A percentile compares a stretch with the other conserved stretches of the same genome.
phyloP scores from a whole-genome alignment of 352 stramenopile genomes.

The Plasmopara viticola region DNA sequence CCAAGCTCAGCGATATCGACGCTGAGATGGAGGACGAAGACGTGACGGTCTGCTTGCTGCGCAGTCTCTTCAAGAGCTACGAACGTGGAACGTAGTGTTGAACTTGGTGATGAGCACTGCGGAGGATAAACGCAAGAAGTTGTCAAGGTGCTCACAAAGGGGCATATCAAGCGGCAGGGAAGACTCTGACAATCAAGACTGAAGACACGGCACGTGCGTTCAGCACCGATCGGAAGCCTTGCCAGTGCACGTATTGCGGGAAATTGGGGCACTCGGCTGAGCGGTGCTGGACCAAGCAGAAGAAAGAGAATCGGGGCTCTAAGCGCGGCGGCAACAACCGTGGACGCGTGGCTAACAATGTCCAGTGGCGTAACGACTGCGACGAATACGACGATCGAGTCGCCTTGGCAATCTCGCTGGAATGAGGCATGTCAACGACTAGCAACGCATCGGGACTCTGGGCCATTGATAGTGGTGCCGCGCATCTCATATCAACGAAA shows the following conservation, averaged over 20 bases:
- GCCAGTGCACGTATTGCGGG: no score
- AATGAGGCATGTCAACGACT: background rate
- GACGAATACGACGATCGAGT: background rate
- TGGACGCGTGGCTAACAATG: background rate
- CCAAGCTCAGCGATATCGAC: background rate
- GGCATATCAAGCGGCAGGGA: background rate
- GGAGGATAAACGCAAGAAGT: background rate
- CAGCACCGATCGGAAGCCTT: background rate
- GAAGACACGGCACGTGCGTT: background rate
- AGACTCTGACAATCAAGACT: background rate
- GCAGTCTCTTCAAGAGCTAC: conserved; percentile 1
- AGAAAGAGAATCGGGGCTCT: background rate
- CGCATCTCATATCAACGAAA: background rate
- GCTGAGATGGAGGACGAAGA: background rate
- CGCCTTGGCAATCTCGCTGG: background rate
- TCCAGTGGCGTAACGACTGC: no score
- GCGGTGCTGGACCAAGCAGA: conserved; percentile 4
- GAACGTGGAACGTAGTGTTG: background rate
- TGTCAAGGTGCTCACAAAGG: background rate
- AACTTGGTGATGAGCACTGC: background rate
- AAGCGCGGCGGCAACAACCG: conserved; percentile 1
- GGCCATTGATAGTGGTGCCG: background rate
- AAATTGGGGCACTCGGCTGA: no score
- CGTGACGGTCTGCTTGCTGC: background rate
- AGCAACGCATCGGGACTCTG: background rate